Evolutionary conservation across 331 rosid species (phyloP), one percentile per base, ranked within the genome.

Genomic region (Erythrophleum ivorense): DNA sequence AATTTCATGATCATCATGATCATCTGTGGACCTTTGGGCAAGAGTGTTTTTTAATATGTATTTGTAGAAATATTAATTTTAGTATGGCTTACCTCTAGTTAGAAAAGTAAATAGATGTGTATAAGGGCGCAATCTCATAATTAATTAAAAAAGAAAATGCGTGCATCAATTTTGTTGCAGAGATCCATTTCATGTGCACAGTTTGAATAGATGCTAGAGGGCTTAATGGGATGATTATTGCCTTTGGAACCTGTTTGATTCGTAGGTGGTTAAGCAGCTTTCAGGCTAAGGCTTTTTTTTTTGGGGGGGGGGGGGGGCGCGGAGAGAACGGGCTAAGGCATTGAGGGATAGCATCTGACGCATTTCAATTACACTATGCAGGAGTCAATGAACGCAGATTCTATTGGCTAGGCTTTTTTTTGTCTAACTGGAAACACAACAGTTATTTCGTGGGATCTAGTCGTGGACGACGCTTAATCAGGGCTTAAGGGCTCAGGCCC

Each of bases 241-340:
- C 73, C 11, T 18, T 24, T 41, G 3, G 16, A 1, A 7, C 18
- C 46, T 16, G 21, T 29, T 4, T 11, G 67, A 7, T 65, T 13
- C 15, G 41, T 62, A 31, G 68, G 68, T 11, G 41, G n/a, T 62
- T 31, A 29, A 60, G n/a, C n/a, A 60, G 67, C 67, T 60, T 60
- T 60, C 40, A 60, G 67, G 43, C 29, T 24, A 24, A 24, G 29
- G 29, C 29, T 24, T 24, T 24, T 24, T 24, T 24, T 24, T 1
- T 24, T 24, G 29, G 29, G 29, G 29, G 29, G 29, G 29, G 29
- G 29, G 29, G 29, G 29, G 29, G 29, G 29, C 0, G 29, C 1
- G 29, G 29, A 24, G 29, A 24, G 29, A 24, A 24, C 29, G 1
- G 29, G 29, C 29, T 24, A 24, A 24, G 29, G 41, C 41, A 13